Evolutionary conservation across 2,329 filamentous ascomycete species (phyloP).

Genomic region (Aspergillus hortae): DNA sequence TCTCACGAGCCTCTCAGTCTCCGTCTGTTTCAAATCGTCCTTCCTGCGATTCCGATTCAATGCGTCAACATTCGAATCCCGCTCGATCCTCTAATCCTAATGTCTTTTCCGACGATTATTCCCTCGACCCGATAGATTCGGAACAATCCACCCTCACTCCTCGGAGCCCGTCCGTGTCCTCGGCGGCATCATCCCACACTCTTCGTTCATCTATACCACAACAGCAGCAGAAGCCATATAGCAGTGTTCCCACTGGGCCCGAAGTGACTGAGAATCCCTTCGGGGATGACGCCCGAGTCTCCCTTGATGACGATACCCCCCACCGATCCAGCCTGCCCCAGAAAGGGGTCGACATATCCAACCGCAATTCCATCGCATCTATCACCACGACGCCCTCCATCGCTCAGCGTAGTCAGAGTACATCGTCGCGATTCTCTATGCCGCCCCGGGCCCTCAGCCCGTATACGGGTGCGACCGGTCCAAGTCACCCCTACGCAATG

Average conservation of each 20-base stretch:
- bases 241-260: conserved; percentile 20
- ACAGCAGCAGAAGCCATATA: conserved; percentile 20
- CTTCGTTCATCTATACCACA: conserved; percentile 25
- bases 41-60: conserved; percentile 23
- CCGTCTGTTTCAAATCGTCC: conserved; percentile 20
- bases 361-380: conserved; percentile 32
- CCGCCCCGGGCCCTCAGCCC: conserved; percentile 55
- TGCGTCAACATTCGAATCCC: conserved; percentile 26
- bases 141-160: conserved; percentile 29
- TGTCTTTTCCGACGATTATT: conserved; percentile 49
- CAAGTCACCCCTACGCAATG: conserved; percentile 81
- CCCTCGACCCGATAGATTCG: conserved; percentile 40
- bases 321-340: conserved; percentile 35
- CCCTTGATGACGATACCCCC: conserved; percentile 28
- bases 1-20: conserved; percentile 28
- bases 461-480: conserved; percentile 66
- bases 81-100: conserved; percentile 38
- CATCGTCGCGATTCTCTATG: conserved; percentile 44
- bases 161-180: conserved; percentile 28
- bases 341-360: conserved; percentile 26
- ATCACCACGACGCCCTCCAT: conserved; percentile 30
- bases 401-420: conserved; percentile 40
- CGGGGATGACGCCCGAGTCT: conserved; percentile 32
- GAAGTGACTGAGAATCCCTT: conserved; percentile 31
- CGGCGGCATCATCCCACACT: conserved; percentile 31